Evolutionary conservation across 371 early-diverging fungal genomes (phyloP), one percentile per base, ranked within the genome.

Genomic region (Mortierella sp.): DNA sequence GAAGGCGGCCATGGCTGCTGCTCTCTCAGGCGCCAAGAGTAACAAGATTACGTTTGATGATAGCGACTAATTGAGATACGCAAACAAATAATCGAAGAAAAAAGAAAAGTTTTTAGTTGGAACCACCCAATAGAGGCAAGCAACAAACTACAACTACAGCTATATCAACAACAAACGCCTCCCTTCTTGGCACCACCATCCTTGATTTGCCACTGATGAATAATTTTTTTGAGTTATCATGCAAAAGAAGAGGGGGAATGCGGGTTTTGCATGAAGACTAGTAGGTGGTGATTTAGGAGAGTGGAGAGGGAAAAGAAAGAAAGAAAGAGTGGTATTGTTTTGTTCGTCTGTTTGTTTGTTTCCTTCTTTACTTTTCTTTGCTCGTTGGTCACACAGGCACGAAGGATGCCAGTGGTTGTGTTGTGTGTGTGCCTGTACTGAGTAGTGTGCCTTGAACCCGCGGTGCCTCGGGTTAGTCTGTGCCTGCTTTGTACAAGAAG

Each of bases 1-100:
- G 78, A 81, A 82, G 76, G 81, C 82, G 26, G 83, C 83, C 9
- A 77, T 88, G 38, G 82, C 89, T 4, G 78, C 80, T 24, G 82
- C 88, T n/a, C 70, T 87, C 26, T 78, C 87, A n/a, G 84, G 81
- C 48, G 75, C 68, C 81, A 86, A 84, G 84, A 83, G 87, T 48
- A 86, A 78, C 70, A 88, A 85, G 84, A 82, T 86, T 76, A 81
- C 80, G 44, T 82, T 85, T 80, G 88, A 77, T 42, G 88, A 86
- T 55, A 86, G 80, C 72, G 88, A 86, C n/a, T 82, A 71, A 28
- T 26, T n/a, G 21, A 21, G 6, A 19, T 13, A 4, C n/a, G 42
- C 47, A 42, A 50, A 38, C 42, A 38, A 1, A 38, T 38, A 38
- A 38, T 38, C 42, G 42, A 38, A 38, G 42, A 21, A 68, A 45